Evolutionary conservation across 768 basidiomycete species (phyloP), one percentile per base, ranked within the genome.

Genomic region (Suillus subluteus): DNA sequence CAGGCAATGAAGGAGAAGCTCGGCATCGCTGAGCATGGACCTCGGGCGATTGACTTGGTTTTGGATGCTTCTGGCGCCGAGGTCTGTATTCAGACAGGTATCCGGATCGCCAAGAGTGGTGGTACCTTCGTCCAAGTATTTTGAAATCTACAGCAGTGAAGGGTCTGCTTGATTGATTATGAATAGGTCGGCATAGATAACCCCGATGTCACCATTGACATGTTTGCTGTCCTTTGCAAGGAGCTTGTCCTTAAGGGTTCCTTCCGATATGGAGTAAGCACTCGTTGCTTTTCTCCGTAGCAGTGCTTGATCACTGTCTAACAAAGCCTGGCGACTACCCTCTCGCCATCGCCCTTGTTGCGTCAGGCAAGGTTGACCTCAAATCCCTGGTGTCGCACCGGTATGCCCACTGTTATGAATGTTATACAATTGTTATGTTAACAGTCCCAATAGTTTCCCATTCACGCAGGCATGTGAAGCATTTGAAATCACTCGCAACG

Each of bases 41-140:
- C 80, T 26, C 83, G 84, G 8, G 84, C 87, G 3, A 88, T 98
- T 68, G 95, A 98, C 79, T 81, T 98, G 44, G 91, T 97, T 65
- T 82, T 98, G 58, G 96, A 99, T 73, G 95, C 95, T 13, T 95
- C 92, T 65, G 96, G 96, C 30, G 96, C 96, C 4, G 94, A 97
- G 77, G 89, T 89, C 7, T 96, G 94, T 61, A 92, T 98, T 66
- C 94, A 95, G 76, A 96, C 93, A 52, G 94, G 87, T 18, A 79
- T 95, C 69, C 85, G 87, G 73, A 80, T 96, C 61, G 90, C 87
- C 66, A 90, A 89, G 79, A 79, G 84, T 43, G 94, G 94, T 65
- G 94, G 94, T 59, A 89, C 86, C 5, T 86, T 87, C 72, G 86
- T 92, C 18, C 90, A 92, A 79, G 89, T 86, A 69, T 37, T 76